Conservation (phyloP, 2,329 filamentous ascomycete species). For the Xylariaceae sp. region DNA sequence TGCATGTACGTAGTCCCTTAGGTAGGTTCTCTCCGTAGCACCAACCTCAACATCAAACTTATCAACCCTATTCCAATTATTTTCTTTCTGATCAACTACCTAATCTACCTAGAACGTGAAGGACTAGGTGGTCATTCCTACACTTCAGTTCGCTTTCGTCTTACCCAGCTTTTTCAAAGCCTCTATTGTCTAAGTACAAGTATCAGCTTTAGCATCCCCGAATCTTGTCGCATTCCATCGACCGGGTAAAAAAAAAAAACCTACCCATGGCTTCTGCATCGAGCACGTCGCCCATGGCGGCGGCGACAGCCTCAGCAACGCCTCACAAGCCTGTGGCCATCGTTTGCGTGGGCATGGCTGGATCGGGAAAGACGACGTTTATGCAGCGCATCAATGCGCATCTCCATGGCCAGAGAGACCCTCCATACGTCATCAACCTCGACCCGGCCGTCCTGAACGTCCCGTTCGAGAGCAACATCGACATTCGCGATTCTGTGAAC, state of each 20-base stretch:
- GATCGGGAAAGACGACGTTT: conserved; percentile 98
- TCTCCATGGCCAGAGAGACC: conserved; percentile 71
- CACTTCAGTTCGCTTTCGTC: neutral
- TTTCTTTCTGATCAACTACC: conserved; percentile 2
- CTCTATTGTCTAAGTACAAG: neutral
- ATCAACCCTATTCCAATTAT: neutral
- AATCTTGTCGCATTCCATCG: neutral
- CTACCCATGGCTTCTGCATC: conserved; percentile 15
- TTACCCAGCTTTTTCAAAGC: neutral
- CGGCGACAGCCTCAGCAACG: conserved; percentile 1
- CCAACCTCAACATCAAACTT: neutral
- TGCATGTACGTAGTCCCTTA: too few relatives aligned
- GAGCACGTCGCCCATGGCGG: conserved; percentile 16
- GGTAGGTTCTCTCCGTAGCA: too few relatives aligned
- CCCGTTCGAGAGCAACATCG: conserved; percentile 95
- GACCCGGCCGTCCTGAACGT: conserved; percentile 91
- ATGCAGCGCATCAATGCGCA: conserved; percentile 98
- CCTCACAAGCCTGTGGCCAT: conserved; percentile 49
- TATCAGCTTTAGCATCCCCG: neutral
- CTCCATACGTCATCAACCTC: conserved; percentile 94
- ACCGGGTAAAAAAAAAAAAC: neutral
- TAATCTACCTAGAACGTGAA: neutral
- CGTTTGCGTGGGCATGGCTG: conserved; percentile 96
- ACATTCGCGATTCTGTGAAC: conserved; percentile 97
- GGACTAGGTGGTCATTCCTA: too few relatives aligned